Base-by-base conservation (phyloP, 768 basidiomycete species). In the Boletus edulis region DNA sequence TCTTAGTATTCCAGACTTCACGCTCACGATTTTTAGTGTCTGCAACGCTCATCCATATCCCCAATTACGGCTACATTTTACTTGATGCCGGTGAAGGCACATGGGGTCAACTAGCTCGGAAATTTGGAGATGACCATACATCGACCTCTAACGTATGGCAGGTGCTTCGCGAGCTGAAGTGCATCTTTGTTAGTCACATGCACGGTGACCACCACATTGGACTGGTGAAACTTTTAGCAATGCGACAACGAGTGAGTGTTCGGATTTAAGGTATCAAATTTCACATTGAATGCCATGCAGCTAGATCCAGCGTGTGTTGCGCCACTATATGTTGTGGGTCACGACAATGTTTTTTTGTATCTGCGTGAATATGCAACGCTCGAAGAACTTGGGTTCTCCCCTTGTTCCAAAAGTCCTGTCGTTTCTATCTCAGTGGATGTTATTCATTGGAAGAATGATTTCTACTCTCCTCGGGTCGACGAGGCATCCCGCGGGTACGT, bases 121-220 rank as follows among this genome's bases (percentile, higher is more conserved):
- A 85, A 46, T 95, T 86, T 64, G 94, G 94, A 2, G 64, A 74
- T 17, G 76, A 79, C 35, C 64, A 61, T 5, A 56, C 62, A 1
- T 62, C 64, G 5, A 54, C 69, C 1, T 58, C 65, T 11, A 77
- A 76, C 51, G 82, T 81, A 3, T 82, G 82, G 77, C 66, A 82
- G 13, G 76, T 86, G 14, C 73, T 94, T 49, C 75, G 84, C n/a
- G 75, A 87, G 47, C 69, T 94, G 13, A 87, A 82, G 62, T 85
- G 90, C 65, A 79, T 98, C 37, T 97, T 86, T 68, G 76, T 96
- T 56, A 93, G 90, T 57, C 96, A 98, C 67, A 81, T 89, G 61
- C 96, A 97, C 64, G 95, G 81, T 0, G 96, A 98, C 65, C 96
- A 98, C 69, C 95, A 97, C 66, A 80, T 88, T 39, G 95, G 96